These are phyloP conservation scores for Aphanomyces astaci DNA, from an alignment of 352 stramenopile species.

Conservation along the genomic window DNA sequence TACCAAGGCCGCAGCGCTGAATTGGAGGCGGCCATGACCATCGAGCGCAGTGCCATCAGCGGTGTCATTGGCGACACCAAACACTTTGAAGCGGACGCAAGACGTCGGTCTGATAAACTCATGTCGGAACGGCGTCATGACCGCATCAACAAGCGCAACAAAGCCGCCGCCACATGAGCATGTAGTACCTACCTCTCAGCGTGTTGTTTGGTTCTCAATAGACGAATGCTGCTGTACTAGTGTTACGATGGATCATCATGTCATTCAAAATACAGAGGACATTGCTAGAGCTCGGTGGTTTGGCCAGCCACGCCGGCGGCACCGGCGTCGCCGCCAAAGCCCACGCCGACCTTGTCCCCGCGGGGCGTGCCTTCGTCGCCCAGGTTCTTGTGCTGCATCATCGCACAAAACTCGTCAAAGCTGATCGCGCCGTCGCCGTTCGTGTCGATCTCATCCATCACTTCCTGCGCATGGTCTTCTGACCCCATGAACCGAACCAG, in stretches of 20 bases:
- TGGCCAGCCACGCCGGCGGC: conserved; percentile 38
- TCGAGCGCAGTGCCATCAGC: conserved; percentile 36
- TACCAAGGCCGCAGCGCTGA: conserved; percentile 54
- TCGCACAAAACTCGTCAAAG: conserved; percentile 89
- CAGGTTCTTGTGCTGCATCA: conserved; percentile 85
- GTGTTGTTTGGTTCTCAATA: no score
- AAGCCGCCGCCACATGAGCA: no score
- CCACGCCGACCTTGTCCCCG: not conserved
- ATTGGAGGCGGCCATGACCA: conserved; percentile 65
- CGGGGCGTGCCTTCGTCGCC: conserved; percentile 59
- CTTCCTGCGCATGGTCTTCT: conserved; percentile 85
- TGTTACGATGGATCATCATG: no score
- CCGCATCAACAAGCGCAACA: conserved; percentile 61
- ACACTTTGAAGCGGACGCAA: conserved; percentile 53
- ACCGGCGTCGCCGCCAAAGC: conserved; percentile 23
- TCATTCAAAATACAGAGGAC: not conserved
- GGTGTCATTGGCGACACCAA: conserved; percentile 43
- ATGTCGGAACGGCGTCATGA: conserved; percentile 72
- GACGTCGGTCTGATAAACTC: conserved; percentile 52
- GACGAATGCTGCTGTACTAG: no score
- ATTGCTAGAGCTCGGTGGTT: conserved; percentile 64
- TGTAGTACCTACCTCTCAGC: no score
- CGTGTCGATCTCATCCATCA: conserved; percentile 87
- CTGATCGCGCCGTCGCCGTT: conserved; percentile 88
- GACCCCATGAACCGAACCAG: conserved; percentile 89